Base-by-base conservation (phyloP, 257 asterid genomes). In the Solanum microdontum region DNA sequence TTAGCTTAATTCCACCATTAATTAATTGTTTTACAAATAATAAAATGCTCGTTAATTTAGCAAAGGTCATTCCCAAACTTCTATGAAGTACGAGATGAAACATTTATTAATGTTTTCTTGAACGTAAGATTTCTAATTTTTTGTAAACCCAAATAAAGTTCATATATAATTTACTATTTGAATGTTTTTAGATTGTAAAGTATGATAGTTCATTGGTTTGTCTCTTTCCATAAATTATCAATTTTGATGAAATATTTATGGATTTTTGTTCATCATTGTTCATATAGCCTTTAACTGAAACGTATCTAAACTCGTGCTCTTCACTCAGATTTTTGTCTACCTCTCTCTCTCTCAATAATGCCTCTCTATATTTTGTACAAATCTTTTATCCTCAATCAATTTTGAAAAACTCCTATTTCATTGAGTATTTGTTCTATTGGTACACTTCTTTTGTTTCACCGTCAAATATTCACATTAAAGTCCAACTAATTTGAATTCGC, bases 281-380 rank as follows among this genome's bases (percentile, higher is more conserved):
- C 64, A 19, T 55, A 19, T 7, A 19, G 64, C 24, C 64, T 19
- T 19, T 15, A 26, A 43, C 84, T 24, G 37, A 26, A 43, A 43
- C 66, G 10, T 43, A 79, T 80, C 84, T 80, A 1, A 80, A 45
- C 84, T 79, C 84, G 66, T 79, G 66, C 37, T 14, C 39, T 43
- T 45, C 39, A 14, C 15, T 26, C 66, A 80, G 39, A 80, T 80
- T 80, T 72, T 80, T 77, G 84, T 76, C 84, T 76, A 3, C n/a
- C 62, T 39, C 3, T 43, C 9, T 14, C 58, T 55, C 64, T 55
- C 64, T 28, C 68, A 15, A 24, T 80, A 26, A 26, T 79, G 39
- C 9, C 64, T 28, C 14, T 77, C 5, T 14, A 24, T 68, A 28
- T 66, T 40, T 40, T 13, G 36, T 43, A 43, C 66, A 43, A 68